phyloP scores from a whole-genome alignment of 345 rosid species.

The Streptanthus diversifolius region DNA sequence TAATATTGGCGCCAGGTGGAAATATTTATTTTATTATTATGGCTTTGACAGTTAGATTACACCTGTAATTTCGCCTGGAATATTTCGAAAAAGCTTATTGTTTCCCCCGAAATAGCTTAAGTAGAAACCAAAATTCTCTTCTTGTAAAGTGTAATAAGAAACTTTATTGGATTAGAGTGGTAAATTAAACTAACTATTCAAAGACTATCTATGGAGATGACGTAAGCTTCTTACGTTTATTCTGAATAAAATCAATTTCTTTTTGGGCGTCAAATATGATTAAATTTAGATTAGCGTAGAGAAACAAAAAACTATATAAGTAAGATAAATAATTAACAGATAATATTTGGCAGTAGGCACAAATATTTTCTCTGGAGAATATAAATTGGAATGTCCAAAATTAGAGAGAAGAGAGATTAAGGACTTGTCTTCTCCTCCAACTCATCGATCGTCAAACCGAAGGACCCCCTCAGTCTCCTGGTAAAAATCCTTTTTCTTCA shows the following conservation, averaged over 20 bases:
- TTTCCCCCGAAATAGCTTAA: not conserved
- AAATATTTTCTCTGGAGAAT: not conserved
- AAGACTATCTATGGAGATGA: not conserved
- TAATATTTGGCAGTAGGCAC: not conserved
- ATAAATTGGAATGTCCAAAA: not conserved
- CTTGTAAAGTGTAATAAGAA: not conserved
- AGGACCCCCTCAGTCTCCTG: constrained; percentile 13
- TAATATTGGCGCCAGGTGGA: not conserved
- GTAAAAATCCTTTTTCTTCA: not conserved
- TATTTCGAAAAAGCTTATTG: not conserved
- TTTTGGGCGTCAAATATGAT: not conserved
- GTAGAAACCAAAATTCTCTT: not conserved
- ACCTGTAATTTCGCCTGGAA: constrained; percentile 13
- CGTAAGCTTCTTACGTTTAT: not conserved
- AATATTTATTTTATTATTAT: not conserved
- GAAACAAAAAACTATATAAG: not conserved
- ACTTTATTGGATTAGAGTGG: not conserved
- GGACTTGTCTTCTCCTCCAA: constrained; percentile 24
- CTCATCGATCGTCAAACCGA: constrained; percentile 33
- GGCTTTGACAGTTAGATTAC: constrained; percentile 24
- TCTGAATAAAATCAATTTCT: too few relatives aligned
- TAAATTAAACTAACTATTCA: not conserved
- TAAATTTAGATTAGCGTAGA: not conserved
- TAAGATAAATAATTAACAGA: not conserved
- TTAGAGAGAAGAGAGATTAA: constrained; percentile 23